These are phyloP conservation scores for Plenodomus biglobosus DNA, from an alignment of 2,329 filamentous ascomycete genomes.

Conservation along the genomic window DNA sequence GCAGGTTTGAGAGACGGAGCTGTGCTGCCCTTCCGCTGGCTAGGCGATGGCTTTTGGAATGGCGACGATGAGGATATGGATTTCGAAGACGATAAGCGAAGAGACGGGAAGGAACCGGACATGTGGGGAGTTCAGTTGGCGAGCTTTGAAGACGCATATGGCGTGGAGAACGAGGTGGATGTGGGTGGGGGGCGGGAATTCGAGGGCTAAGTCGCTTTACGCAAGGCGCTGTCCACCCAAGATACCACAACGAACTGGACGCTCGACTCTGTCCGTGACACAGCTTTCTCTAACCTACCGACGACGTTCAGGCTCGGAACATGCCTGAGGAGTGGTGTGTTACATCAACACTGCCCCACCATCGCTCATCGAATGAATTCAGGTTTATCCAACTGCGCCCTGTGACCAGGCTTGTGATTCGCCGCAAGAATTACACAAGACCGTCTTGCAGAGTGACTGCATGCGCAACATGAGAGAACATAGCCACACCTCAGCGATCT, in stretches of 20 bases:
- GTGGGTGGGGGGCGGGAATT: conserved; percentile 33
- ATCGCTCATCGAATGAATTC: background rate
- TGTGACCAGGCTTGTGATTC: background rate
- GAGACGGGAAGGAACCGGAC: conserved; percentile 8
- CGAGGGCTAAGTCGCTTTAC: conserved; percentile 25
- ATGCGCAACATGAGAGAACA: background rate
- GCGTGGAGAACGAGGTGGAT: conserved; percentile 35
- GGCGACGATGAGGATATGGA: conserved; percentile 21
- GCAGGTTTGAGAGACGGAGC: conserved; percentile 39
- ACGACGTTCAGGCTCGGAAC: background rate
- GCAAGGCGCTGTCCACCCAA: background rate
- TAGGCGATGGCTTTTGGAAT: conserved; percentile 27
- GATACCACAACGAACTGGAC: background rate
- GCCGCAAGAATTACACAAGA: background rate
- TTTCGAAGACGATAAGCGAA: conserved; percentile 4
- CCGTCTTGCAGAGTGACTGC: background rate
- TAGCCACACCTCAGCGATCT: background rate
- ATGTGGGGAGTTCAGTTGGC: conserved; percentile 43
- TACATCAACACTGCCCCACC: background rate
- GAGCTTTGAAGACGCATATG: conserved; percentile 43
- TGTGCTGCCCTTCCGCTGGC: conserved; percentile 43
- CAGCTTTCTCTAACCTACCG: background rate
- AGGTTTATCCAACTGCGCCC: background rate
- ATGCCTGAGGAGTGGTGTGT: background rate
- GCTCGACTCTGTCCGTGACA: background rate